Conservation (phyloP, 495 filamentous ascomycete genomes). For the Neurospora sp. region DNA sequence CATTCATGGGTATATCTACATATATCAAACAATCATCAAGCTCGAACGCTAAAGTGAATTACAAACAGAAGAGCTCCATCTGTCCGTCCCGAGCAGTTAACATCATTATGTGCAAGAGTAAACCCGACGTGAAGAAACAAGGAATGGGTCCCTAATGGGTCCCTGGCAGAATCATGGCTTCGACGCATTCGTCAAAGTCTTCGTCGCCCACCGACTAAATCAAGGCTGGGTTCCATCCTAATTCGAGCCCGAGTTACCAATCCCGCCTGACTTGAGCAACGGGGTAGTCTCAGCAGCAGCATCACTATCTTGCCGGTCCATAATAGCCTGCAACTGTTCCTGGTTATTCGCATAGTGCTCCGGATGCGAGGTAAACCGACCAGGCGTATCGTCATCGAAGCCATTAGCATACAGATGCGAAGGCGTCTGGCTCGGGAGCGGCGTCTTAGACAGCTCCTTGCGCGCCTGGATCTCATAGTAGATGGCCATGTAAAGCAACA, state of each 20-base stretch:
- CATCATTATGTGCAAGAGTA: neutral
- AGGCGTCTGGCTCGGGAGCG: constrained; percentile 3
- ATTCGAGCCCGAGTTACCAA: constrained; percentile 19
- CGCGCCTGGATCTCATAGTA: constrained; percentile 50
- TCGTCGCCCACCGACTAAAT: neutral
- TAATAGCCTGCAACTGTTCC: constrained; percentile 28
- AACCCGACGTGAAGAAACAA: neutral
- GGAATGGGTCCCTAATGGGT: neutral
- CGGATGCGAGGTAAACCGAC: constrained; percentile 29
- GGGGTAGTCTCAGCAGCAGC: constrained; percentile 33
- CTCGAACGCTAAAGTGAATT: neutral
- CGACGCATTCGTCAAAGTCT: neutral
- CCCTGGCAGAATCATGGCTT: neutral
- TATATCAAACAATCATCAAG: neutral
- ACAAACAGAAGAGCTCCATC: neutral
- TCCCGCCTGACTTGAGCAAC: constrained; percentile 28
- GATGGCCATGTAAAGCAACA: constrained; percentile 70
- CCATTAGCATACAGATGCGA: constrained; percentile 20
- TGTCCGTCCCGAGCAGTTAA: neutral
- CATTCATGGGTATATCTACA: neutral
- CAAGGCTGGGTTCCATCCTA: constrained; percentile 4
- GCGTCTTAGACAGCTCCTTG: constrained; percentile 6
- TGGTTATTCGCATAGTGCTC: constrained; percentile 30
- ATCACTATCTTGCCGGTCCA: constrained; percentile 33
- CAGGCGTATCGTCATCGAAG: constrained; percentile 22